A percentile compares a stretch with the other conserved stretches of the same genome.
These are phyloP conservation scores for Malania oleifera DNA, from an alignment of 164 flowering plant genomes.

Conservation along the genomic window DNA sequence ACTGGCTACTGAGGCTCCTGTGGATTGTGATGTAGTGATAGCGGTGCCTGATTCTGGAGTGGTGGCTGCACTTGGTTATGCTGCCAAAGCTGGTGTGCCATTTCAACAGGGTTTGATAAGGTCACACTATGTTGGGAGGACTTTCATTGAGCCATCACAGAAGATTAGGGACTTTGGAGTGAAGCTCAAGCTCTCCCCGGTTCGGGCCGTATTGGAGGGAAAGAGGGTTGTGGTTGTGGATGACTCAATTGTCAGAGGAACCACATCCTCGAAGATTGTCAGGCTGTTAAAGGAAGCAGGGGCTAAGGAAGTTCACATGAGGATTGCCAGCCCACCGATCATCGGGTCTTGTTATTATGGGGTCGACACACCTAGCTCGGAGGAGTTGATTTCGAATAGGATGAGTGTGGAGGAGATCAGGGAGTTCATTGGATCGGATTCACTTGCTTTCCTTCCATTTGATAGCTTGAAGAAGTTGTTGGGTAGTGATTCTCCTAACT, in stretches of 20 bases:
- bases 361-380: constrained; percentile 76
- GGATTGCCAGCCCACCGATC: constrained; percentile 91
- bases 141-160: constrained; percentile 89
- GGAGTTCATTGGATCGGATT: constrained; percentile 67
- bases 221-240: constrained; percentile 94
- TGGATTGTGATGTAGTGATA: constrained; percentile 91
- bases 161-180: constrained; percentile 88
- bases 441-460: constrained; percentile 69
- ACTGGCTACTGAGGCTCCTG: constrained; percentile 77
- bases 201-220: constrained; percentile 68
- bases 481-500: constrained; percentile 43
- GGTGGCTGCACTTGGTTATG: constrained; percentile 89
- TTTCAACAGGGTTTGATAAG: constrained; percentile 78
- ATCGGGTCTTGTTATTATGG: constrained; percentile 86
- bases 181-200: constrained; percentile 81
- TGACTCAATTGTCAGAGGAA: constrained; percentile 92
- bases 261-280: constrained; percentile 84
- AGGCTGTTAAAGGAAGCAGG: constrained; percentile 84
- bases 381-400: constrained; percentile 76
- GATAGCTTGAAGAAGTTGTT: constrained; percentile 54
- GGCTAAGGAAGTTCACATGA: constrained; percentile 92
- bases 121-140: constrained; percentile 87
- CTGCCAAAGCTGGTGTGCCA: constrained; percentile 71
- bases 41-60: constrained; percentile 93
- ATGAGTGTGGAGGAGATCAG: constrained; percentile 72